These are phyloP conservation scores for Urochloa ruziziensis DNA, from an alignment of 176 grass and related monocot species.

Conservation along the genomic window DNA sequence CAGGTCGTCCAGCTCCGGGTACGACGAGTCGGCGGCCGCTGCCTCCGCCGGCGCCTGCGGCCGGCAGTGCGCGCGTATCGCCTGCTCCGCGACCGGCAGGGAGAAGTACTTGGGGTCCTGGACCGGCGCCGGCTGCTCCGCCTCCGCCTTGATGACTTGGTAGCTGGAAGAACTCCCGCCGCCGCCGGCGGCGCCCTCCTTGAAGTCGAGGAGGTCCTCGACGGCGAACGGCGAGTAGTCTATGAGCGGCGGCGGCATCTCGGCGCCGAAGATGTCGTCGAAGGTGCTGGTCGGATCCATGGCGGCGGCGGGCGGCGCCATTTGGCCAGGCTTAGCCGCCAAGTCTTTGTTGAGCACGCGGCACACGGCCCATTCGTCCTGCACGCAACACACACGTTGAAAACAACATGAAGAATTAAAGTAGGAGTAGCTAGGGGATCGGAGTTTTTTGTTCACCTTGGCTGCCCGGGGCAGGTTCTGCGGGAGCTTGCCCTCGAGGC, in stretches of 20 bases:
- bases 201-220: background rate
- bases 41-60: background rate
- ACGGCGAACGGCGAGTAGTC: conserved; percentile 36
- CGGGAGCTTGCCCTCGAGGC: conserved; percentile 66
- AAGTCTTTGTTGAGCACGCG: conserved; percentile 64
- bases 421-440: too few relatives aligned
- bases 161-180: background rate
- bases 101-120: conserved; percentile 15
- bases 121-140: too few relatives aligned
- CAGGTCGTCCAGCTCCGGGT: conserved; percentile 34
- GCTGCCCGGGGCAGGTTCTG: conserved; percentile 41
- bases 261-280: conserved; percentile 30
- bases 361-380: conserved; percentile 90
- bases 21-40: background rate
- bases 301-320: background rate
- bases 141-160: conserved; percentile 23
- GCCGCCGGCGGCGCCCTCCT: background rate
- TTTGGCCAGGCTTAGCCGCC: conserved; percentile 33
- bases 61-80: conserved; percentile 49
- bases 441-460: conserved; percentile 30
- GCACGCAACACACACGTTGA: conserved; percentile 37
- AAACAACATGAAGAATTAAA: background rate
- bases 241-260: conserved; percentile 44
- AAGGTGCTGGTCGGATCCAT: conserved; percentile 16
- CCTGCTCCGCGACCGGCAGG: background rate